Evolutionary conservation across 75 land plant genomes (phyloP).

Genomic region (Pinus tabuliformis): DNA sequence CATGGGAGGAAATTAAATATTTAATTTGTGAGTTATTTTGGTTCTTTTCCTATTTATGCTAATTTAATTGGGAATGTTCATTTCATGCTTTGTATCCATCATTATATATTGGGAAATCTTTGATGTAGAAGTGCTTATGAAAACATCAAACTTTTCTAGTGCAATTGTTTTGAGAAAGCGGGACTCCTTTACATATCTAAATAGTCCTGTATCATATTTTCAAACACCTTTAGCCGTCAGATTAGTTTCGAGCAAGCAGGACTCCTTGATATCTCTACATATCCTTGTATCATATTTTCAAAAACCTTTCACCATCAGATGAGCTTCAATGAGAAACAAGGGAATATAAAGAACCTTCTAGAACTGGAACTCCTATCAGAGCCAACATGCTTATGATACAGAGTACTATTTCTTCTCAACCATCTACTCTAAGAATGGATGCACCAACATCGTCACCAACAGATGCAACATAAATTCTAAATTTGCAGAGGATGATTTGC

Average conservation of each 20-base stretch:
- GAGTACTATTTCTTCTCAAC: conserved; percentile 44
- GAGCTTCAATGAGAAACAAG: conserved; percentile 67
- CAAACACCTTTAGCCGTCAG: no score
- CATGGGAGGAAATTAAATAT: background rate
- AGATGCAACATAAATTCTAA: conserved; percentile 7
- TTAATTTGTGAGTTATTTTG: background rate
- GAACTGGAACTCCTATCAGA: conserved; percentile 52
- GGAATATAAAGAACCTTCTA: conserved; percentile 62
- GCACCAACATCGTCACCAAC: conserved; percentile 20
- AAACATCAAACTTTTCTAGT: background rate
- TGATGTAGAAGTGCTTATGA: background rate
- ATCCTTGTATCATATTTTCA: background rate
- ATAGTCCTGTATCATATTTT: no score
- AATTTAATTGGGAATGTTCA: background rate
- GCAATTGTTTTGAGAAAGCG: conserved; percentile 11
- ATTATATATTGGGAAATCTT: background rate
- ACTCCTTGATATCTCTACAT: background rate
- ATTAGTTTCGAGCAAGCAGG: no score
- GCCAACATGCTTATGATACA: conserved; percentile 43
- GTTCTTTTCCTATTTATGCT: background rate
- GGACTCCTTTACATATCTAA: background rate
- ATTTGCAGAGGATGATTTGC: conserved; percentile 20
- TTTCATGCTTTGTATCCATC: background rate
- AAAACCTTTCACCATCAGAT: background rate
- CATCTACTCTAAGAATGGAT: conserved; percentile 37